Conservation (phyloP, 495 filamentous ascomycete genomes). For the Penicillium cataractarum region DNA sequence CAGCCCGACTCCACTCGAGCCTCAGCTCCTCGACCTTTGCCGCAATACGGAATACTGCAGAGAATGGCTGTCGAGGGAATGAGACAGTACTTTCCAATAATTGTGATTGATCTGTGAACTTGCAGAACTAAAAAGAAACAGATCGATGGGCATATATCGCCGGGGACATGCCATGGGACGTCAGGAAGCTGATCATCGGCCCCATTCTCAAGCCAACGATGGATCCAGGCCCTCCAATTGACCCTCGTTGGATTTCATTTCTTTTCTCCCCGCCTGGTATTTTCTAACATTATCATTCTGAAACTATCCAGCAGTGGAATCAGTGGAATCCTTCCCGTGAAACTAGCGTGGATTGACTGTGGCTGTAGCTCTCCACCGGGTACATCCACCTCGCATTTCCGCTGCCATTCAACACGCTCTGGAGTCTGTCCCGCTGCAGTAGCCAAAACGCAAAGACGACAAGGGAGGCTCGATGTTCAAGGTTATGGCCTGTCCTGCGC, state of each 20-base stretch:
- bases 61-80: not conserved
- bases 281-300: not conserved
- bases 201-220: not conserved
- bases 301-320: not conserved
- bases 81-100: not conserved
- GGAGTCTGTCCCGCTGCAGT: slow-evolving; percentile 8
- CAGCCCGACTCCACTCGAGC: slow-evolving; percentile 22
- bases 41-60: not conserved
- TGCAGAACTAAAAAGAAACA: not conserved
- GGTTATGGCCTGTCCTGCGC: not conserved
- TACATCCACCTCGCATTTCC: not conserved
- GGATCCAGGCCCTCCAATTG: not conserved
- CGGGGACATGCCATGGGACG: not conserved
- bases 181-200: not conserved
- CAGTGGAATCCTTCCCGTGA: not conserved
- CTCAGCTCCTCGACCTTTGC: slow-evolving; percentile 17
- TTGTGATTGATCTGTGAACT: not conserved
- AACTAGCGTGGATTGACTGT: not conserved
- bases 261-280: not conserved
- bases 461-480: not conserved
- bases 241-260: not conserved
- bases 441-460: slow-evolving; percentile 15
- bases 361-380: not conserved
- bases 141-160: not conserved
- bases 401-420: slow-evolving; percentile 14